Conservation (phyloP, 2,329 filamentous ascomycete genomes). For the Gaeumannomyces tritici region DNA sequence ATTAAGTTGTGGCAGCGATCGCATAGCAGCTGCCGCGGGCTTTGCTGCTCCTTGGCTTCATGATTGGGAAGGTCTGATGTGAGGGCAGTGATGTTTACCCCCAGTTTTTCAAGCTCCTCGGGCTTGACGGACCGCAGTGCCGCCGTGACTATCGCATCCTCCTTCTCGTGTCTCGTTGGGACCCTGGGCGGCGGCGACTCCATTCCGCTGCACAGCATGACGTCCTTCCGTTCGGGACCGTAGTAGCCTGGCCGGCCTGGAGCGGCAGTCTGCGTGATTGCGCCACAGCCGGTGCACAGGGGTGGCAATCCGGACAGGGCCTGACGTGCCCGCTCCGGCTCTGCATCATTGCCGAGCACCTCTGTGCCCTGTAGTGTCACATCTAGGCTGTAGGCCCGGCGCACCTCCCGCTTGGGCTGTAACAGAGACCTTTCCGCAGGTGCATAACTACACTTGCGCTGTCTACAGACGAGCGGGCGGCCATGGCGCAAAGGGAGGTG, state of each 20-base stretch:
- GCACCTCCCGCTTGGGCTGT: not conserved
- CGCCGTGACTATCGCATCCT: conserved; percentile 37
- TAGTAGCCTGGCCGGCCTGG: conserved; percentile 49
- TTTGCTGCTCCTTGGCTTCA: not conserved
- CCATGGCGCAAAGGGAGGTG: not conserved
- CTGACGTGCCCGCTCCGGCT: conserved; percentile 1
- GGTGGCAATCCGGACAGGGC: conserved; percentile 31
- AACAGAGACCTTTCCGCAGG: not conserved
- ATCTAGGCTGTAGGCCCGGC: not conserved
- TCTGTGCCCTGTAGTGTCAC: not conserved
- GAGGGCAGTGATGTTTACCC: conserved; percentile 31
- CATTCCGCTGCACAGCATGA: conserved; percentile 35
- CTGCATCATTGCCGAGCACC: not conserved
- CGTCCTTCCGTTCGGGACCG: conserved; percentile 37
- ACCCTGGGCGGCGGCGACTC: conserved; percentile 7
- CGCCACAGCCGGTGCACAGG: conserved; percentile 56
- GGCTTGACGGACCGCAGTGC: conserved; percentile 32
- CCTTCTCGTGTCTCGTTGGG: conserved; percentile 16
- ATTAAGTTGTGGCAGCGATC: conserved; percentile 77
- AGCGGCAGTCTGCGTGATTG: conserved; percentile 47
- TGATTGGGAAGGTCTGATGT: conserved; percentile 7
- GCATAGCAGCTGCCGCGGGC: conserved; percentile 49
- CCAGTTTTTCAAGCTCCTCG: conserved; percentile 31
- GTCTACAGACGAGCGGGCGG: too few relatives aligned
- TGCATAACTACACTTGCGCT: too few relatives aligned